These are phyloP conservation scores for Cytospora chrysosperma DNA, from an alignment of 2,329 filamentous ascomycete genomes.

Conservation along the genomic window DNA sequence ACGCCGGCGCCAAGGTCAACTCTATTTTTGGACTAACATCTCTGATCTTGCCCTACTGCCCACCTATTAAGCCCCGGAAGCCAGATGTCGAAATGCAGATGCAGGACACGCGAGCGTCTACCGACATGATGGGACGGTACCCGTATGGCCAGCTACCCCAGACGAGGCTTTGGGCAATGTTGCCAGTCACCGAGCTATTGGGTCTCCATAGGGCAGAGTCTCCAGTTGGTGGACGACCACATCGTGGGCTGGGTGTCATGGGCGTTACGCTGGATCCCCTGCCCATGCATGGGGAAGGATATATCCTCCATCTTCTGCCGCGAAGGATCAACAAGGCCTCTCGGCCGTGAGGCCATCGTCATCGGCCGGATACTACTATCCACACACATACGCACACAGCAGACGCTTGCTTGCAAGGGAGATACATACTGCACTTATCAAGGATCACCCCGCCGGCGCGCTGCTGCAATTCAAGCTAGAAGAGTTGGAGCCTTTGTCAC, in stretches of 20 bases:
- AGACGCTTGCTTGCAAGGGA: constrained; percentile 1
- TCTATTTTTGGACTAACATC: background rate
- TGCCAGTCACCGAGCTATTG: background rate
- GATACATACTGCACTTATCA: background rate
- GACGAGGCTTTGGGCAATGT: constrained; percentile 2
- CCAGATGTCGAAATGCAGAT: constrained; percentile 20
- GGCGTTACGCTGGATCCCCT: constrained; percentile 15
- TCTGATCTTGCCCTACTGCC: constrained; percentile 7
- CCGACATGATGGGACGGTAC: background rate
- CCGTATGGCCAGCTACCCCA: background rate
- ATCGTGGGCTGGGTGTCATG: background rate
- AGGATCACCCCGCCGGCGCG: background rate
- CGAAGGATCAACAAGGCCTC: constrained; percentile 3
- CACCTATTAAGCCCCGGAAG: background rate
- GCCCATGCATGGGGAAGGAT: background rate
- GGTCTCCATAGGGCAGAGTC: background rate
- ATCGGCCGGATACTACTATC: background rate
- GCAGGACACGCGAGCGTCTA: background rate
- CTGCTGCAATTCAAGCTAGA: constrained; percentile 8
- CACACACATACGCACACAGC: constrained; percentile 1
- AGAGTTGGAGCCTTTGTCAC: constrained; percentile 13
- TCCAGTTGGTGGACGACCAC: constrained; percentile 3
- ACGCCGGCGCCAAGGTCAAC: constrained; percentile 1
- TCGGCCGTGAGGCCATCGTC: background rate
- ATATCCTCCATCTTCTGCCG: background rate